A percentile compares a stretch with the other conserved stretches of the same genome.
phyloP scores from a whole-genome alignment of 495 filamentous ascomycete species.

The Clavariopsis aquatica region DNA sequence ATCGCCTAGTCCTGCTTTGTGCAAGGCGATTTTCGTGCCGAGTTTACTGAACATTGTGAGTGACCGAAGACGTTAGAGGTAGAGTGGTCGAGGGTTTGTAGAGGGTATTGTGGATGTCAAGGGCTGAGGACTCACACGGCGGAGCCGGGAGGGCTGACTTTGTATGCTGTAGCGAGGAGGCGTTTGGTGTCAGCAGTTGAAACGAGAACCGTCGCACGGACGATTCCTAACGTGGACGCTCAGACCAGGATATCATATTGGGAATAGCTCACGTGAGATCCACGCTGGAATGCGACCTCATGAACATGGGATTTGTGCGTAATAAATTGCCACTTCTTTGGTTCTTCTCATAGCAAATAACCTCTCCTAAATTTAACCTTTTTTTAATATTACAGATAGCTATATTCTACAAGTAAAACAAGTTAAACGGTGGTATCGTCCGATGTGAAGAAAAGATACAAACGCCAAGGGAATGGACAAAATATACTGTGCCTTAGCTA shows the following conservation, averaged over 20 bases:
- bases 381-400: not conserved
- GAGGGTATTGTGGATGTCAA: not conserved
- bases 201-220: constrained; percentile 27
- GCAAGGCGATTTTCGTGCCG: constrained; percentile 29
- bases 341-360: not conserved
- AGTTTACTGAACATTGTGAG: constrained; percentile 31
- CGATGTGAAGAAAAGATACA: too few relatives aligned
- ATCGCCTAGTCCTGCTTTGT: constrained; percentile 27
- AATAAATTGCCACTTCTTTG: too few relatives aligned
- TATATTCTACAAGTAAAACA: not conserved
- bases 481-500: too few relatives aligned
- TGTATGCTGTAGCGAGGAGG: not conserved
- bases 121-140: not conserved
- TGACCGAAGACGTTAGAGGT: constrained; percentile 2
- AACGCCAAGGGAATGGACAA: too few relatives aligned
- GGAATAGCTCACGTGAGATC: not conserved
- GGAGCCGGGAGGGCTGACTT: not conserved
- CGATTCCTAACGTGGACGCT: not conserved
- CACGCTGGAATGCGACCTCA: not conserved
- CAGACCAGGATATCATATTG: not conserved
- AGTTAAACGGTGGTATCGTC: not conserved
- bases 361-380: not conserved
- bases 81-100: not conserved
- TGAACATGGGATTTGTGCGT: too few relatives aligned
- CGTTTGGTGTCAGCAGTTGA: constrained; percentile 19